Evolutionary conservation across 768 basidiomycete species (phyloP), one percentile per base, ranked within the genome.

Genomic region (Xanthoconium purpureum): DNA sequence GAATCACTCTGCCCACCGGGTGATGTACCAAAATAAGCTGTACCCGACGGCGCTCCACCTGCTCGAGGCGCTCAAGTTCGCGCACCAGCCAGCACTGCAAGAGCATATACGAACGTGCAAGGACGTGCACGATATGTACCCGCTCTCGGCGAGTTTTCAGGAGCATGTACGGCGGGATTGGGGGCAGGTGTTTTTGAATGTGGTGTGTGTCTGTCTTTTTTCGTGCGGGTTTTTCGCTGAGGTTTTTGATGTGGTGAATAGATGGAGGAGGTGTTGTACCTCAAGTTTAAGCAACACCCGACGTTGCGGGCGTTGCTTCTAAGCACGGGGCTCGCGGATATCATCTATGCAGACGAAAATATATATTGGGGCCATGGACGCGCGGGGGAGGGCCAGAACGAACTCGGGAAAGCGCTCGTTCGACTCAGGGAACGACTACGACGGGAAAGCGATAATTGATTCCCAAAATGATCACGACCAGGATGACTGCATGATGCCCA

Each of bases 41-140:
- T 93, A 85, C 61, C 87, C 87, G 2, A 87, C 83, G 2, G 90
- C 86, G 11, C 69, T 84, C 62, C 90, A 92, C 61, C 76, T 92
- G n/a, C 79, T 83, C 52, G 88, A 92, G 70, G 88, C 89, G 10
- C 74, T 88, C 64, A 88, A 88, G 67, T 92, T 84, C 68, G 63
- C 83, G 37, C 68, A 74, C 20, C 73, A 75, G 3, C 81, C 80
- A 0, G 78, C 80, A 0, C 61, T 87, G 17, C 83, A 83, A 12
- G 84, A 88, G 53, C 62, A 63, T 30, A 85, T 91, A 54, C 77
- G 87, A 50, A 63, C 57, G 13, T 73, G 73, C 56, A 64, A 63
- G n/a, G 74, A 68, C 24, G 69, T 73, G n/a, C 68, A 69, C 42
- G 75, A 77, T 14, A 78, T 75, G 71, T 68, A 67, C 15, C 66